Evolutionary conservation across 2,329 filamentous ascomycete genomes (phyloP).

Genomic region (Clarireedia sp.): DNA sequence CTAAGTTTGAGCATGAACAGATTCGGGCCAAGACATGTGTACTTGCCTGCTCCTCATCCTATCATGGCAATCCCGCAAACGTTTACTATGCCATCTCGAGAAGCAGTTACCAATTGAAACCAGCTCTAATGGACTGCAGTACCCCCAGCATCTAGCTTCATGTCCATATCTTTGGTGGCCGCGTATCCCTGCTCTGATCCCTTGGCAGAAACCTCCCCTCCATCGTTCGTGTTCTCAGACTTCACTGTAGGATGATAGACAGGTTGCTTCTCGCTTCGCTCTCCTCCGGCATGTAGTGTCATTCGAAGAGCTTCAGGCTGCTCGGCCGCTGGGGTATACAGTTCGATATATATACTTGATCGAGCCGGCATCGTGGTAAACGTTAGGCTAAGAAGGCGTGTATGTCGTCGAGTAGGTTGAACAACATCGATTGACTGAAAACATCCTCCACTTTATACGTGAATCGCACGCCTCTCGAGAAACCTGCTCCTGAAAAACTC

Average conservation of each 20-base stretch:
- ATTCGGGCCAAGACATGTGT: no score
- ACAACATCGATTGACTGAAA: no score
- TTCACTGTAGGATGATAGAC: neutral
- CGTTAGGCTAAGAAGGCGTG: neutral
- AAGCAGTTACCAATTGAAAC: no score
- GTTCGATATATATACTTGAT: conserved; percentile 6
- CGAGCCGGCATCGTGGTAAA: neutral
- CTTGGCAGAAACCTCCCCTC: neutral
- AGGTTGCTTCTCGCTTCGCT: neutral
- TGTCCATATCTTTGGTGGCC: no score
- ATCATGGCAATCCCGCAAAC: no score
- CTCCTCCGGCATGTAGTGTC: conserved; percentile 4
- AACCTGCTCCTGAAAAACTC: neutral
- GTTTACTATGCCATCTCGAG: no score
- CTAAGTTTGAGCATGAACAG: no score
- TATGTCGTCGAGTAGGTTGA: neutral
- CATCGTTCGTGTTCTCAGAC: neutral
- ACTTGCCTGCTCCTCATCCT: no score
- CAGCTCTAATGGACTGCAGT: no score
- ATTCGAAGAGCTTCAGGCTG: conserved; percentile 4
- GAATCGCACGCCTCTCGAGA: neutral
- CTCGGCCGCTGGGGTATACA: conserved; percentile 6
- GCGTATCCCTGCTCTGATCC: no score
- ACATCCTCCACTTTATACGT: neutral
- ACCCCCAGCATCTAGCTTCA: no score